These are phyloP conservation scores for Salix brachista DNA, from an alignment of 345 rosid species.

Conservation along the genomic window DNA sequence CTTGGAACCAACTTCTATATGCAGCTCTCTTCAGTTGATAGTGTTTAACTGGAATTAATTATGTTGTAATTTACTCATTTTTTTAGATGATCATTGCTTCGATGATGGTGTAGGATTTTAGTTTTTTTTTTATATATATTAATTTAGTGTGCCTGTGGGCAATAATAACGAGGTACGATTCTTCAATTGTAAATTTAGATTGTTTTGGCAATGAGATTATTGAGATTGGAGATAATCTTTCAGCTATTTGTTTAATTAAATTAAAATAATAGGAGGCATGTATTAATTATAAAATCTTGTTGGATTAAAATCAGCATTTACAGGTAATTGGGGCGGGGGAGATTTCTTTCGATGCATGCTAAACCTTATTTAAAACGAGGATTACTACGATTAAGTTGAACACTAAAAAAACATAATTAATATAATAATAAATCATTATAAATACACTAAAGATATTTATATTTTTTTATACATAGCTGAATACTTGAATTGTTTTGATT, in stretches of 20 bases:
- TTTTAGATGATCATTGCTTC: conserved; percentile 19
- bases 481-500: no score
- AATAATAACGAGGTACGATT: conserved; percentile 19
- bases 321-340: no score
- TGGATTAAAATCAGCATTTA: no score
- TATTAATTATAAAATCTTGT: no score
- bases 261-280: background rate
- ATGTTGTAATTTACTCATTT: background rate
- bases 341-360: no score
- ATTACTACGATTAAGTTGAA: no score
- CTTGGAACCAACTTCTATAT: conserved; percentile 79
- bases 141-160: conserved; percentile 2
- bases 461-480: no score
- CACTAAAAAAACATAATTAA: no score
- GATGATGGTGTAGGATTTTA: background rate
- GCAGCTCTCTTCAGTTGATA: conserved; percentile 41
- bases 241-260: background rate
- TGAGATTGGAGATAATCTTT: background rate
- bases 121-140: background rate
- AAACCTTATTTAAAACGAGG: no score
- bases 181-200: conserved; percentile 24
- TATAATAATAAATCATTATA: no score
- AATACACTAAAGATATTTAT: no score
- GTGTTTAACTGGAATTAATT: background rate
- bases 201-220: background rate